Conservation (phyloP, 495 filamentous ascomycete genomes). For the Haplographium delicatum region DNA sequence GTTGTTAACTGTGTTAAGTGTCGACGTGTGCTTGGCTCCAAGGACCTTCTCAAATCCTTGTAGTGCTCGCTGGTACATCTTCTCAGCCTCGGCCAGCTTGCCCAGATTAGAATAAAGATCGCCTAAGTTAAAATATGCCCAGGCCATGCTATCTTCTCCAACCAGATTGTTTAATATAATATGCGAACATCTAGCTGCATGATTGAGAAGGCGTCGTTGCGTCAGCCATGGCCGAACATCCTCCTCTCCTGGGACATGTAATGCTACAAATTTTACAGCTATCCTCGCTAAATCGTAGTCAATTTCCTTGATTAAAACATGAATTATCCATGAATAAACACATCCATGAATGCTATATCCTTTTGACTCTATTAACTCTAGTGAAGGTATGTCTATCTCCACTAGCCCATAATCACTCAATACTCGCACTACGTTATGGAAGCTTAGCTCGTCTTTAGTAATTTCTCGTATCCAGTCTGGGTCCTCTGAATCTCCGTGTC, state of each 20-base stretch:
- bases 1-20: too few relatives aligned
- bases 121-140: conserved; percentile 19
- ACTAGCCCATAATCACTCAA: conserved; percentile 28
- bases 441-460: conserved; percentile 20
- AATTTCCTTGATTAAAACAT: conserved; percentile 29
- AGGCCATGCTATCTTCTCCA: conserved; percentile 7
- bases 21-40: not conserved
- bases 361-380: conserved; percentile 20
- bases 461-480: conserved; percentile 20
- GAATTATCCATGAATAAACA: conserved; percentile 35
- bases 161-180: conserved; percentile 11
- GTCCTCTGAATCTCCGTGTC: conserved; percentile 4
- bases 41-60: conserved; percentile 32
- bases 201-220: conserved; percentile 35
- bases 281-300: conserved; percentile 23
- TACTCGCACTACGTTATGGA: conserved; percentile 19
- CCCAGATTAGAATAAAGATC: conserved; percentile 28
- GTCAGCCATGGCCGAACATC: conserved; percentile 25
- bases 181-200: conserved; percentile 31
- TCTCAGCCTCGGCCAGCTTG: conserved; percentile 30
- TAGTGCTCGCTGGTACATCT: conserved; percentile 34
- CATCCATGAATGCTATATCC: conserved; percentile 37
- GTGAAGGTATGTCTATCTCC: conserved; percentile 22
- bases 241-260: conserved; percentile 21
- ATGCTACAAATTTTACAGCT: conserved; percentile 24